These are phyloP conservation scores for Venturia carpophila DNA, from an alignment of 2,329 filamentous ascomycete species.

Conservation along the genomic window DNA sequence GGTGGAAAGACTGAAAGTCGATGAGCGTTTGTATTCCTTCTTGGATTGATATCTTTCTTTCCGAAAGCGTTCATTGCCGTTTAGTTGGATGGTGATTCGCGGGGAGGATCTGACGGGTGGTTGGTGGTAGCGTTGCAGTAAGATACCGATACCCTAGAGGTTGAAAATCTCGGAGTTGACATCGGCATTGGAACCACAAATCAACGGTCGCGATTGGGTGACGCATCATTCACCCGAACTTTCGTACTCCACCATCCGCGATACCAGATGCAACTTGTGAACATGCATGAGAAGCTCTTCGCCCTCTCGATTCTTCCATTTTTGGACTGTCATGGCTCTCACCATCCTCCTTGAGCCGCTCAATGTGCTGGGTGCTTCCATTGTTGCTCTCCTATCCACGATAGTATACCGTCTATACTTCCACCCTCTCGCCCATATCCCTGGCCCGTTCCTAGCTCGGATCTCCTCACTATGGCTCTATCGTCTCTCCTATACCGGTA, in stretches of 20 bases:
- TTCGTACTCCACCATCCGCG: not conserved
- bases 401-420: conserved; percentile 15
- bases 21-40: no score
- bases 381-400: conserved; percentile 2
- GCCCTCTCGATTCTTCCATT: not conserved
- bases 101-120: no score
- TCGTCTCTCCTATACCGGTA: conserved; percentile 2
- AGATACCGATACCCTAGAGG: not conserved
- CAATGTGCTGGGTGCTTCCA: conserved; percentile 3
- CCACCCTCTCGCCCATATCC: conserved; percentile 17
- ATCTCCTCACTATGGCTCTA: conserved; percentile 16
- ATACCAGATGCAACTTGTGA: not conserved
- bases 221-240: not conserved
- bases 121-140: no score
- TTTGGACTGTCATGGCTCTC: conserved; percentile 5
- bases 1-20: no score
- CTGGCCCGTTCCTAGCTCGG: conserved; percentile 15
- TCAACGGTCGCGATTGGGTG: not conserved
- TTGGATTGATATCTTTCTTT: no score
- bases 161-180: not conserved
- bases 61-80: no score
- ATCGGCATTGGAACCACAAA: not conserved
- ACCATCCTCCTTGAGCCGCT: conserved; percentile 16
- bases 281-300: not conserved
- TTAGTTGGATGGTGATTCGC: no score